Conservation (phyloP, 768 basidiomycete genomes). For the Lentinula sp. region DNA sequence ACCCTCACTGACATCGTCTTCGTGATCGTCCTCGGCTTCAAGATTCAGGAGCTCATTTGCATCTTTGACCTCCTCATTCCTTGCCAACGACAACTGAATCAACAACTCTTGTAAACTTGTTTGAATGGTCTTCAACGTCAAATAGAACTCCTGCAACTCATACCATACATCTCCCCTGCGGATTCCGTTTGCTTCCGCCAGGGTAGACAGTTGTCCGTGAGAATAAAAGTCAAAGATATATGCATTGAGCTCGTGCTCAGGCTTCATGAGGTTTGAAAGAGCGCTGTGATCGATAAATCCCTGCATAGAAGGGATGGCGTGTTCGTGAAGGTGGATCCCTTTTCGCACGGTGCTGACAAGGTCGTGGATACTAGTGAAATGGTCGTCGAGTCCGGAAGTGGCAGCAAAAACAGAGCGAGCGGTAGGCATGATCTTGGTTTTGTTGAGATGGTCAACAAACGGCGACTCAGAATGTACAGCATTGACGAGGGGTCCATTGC, state of each 20-base stretch:
- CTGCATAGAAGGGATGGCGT: conserved; percentile 54
- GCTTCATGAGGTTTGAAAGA: conserved; percentile 5
- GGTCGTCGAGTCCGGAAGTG: conserved; percentile 59
- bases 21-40: conserved; percentile 15
- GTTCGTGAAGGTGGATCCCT: conserved; percentile 50
- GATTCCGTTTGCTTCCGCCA: conserved; percentile 50
- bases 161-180: conserved; percentile 64
- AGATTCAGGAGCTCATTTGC: conserved; percentile 5
- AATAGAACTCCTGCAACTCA: conserved; percentile 48
- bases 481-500: conserved; percentile 19
- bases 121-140: conserved; percentile 44
- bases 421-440: conserved; percentile 14
- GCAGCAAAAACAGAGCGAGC: conserved; percentile 62
- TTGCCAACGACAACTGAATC: conserved; percentile 16
- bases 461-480: background rate
- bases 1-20: conserved; percentile 12
- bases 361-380: conserved; percentile 44
- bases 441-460: conserved; percentile 21
- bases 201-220: conserved; percentile 50
- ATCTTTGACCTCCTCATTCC: conserved; percentile 16
- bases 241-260: conserved; percentile 42
- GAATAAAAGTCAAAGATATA: conserved; percentile 65
- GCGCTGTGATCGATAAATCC: conserved; percentile 19
- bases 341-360: conserved; percentile 43
- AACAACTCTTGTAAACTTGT: conserved; percentile 44